phyloP scores from a whole-genome alignment of 495 filamentous ascomycete genomes.

The Umbilicaria muhlenbergii region DNA sequence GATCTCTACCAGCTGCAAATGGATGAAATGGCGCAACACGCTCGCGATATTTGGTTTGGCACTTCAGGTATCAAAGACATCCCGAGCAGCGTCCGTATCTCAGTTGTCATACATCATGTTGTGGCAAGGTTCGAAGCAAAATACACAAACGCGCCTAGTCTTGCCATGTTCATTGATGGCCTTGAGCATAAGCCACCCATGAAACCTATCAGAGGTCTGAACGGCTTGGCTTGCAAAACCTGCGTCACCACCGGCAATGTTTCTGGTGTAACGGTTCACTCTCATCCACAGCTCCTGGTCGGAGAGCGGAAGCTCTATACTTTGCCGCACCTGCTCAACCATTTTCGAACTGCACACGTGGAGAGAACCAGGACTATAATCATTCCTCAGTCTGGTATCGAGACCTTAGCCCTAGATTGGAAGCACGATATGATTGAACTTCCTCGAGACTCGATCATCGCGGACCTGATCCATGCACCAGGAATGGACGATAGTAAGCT shows the following conservation, averaged over 20 bases:
- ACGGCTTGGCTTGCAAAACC: conserved; percentile 47
- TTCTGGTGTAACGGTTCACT: conserved; percentile 4
- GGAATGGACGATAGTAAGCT: conserved; percentile 42
- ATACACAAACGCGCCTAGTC: conserved; percentile 37
- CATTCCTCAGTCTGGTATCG: conserved; percentile 9
- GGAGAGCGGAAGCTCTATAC: conserved; percentile 36
- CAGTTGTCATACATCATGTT: conserved; percentile 46
- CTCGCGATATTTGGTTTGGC: conserved; percentile 45
- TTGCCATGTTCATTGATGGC: conserved; percentile 50
- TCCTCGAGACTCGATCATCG: conserved; percentile 34
- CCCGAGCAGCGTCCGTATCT: conserved; percentile 43
- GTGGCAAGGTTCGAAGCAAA: conserved; percentile 33
- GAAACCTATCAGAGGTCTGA: conserved; percentile 48
- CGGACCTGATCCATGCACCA: conserved; percentile 26
- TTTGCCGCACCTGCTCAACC: conserved; percentile 44
- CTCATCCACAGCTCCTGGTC: conserved; percentile 1
- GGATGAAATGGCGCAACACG: conserved; percentile 39
- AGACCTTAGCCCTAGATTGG: conserved; percentile 37
- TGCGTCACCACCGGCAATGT: conserved; percentile 28
- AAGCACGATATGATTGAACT: conserved; percentile 54
- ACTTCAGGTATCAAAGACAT: conserved; percentile 46
- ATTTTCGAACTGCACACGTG: conserved; percentile 49
- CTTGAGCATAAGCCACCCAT: conserved; percentile 48
- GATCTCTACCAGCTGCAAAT: conserved; percentile 34
- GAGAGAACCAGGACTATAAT: conserved; percentile 16